Percentiles rank a stretch among this genome's conserved stretches.
phyloP scores from a whole-genome alignment of 805 yeast species.

The Ogataea siamensis region DNA sequence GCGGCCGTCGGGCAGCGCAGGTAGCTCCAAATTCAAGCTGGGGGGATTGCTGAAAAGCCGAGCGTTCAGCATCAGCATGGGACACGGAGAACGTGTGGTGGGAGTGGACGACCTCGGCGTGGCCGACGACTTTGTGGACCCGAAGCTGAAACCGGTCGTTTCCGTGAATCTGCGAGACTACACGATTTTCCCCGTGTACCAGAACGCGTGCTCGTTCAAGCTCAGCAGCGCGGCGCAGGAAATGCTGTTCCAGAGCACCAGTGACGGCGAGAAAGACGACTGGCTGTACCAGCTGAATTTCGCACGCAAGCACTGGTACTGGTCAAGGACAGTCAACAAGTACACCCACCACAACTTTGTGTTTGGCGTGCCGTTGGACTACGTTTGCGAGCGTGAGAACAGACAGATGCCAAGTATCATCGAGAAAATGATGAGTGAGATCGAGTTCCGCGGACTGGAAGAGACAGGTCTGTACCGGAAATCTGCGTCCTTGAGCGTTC shows the following conservation, averaged over 20 bases:
- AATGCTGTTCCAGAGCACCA: slow-evolving; percentile 63
- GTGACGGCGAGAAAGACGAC: slow-evolving; percentile 60
- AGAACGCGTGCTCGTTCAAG: slow-evolving; percentile 48
- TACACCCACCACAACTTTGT: slow-evolving; percentile 37
- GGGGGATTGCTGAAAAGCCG: slow-evolving; percentile 42
- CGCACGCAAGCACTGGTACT: slow-evolving; percentile 56
- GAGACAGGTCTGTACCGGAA: slow-evolving; percentile 89
- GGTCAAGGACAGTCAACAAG: slow-evolving; percentile 37
- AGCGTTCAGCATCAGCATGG: slow-evolving; percentile 56
- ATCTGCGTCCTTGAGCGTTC: slow-evolving; percentile 50
- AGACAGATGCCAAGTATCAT: slow-evolving; percentile 64
- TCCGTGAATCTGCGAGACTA: slow-evolving; percentile 46
- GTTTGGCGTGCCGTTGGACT: slow-evolving; percentile 83
- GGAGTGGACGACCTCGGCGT: slow-evolving; percentile 61
- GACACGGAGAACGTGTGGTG: slow-evolving; percentile 37
- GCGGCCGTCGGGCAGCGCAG: slow-evolving; percentile 2
- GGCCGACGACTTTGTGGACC: slow-evolving; percentile 39
- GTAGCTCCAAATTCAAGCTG: slow-evolving; percentile 26
- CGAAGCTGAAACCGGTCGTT: slow-evolving; percentile 49
- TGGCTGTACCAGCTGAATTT: slow-evolving; percentile 61
- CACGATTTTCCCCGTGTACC: slow-evolving; percentile 52
- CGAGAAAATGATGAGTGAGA: slow-evolving; percentile 62
- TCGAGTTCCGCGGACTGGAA: slow-evolving; percentile 83
- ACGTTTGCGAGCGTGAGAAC: slow-evolving; percentile 71
- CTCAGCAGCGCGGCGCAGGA: slow-evolving; percentile 41